Percentiles rank a stretch among this genome's conserved stretches.
phyloP scores from a whole-genome alignment of 2,329 filamentous ascomycete genomes.

The Ilyonectria sp. region DNA sequence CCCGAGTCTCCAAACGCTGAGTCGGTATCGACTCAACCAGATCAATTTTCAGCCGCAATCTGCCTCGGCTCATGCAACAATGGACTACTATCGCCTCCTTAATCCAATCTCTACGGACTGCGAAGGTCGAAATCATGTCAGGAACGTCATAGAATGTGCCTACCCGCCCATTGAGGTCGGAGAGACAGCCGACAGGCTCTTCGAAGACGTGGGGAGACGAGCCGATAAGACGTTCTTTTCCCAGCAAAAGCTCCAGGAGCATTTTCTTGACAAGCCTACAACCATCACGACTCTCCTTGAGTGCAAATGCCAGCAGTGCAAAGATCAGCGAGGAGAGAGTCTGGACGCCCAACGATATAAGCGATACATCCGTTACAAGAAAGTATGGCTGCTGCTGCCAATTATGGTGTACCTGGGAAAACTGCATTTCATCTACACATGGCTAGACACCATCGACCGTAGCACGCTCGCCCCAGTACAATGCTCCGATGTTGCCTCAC shows the following conservation, averaged over 20 bases:
- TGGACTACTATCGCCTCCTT: neutral
- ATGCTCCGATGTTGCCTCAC: neutral
- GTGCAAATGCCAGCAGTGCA: neutral
- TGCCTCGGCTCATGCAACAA: neutral
- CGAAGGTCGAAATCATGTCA: neutral
- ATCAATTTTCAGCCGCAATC: neutral
- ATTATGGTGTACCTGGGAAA: constrained; percentile 15
- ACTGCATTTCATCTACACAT: constrained; percentile 8
- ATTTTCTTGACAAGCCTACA: too few relatives aligned
- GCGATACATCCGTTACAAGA: neutral
- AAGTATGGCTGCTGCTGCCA: neutral
- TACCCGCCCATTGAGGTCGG: neutral
- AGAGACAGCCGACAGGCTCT: neutral
- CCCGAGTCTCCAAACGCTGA: neutral
- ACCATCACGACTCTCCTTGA: too few relatives aligned
- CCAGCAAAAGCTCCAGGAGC: neutral
- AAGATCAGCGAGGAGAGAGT: neutral
- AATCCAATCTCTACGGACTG: neutral
- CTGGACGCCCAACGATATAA: neutral
- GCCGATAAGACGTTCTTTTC: constrained; percentile 11
- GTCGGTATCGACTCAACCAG: neutral
- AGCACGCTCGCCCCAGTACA: neutral
- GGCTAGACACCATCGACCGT: neutral
- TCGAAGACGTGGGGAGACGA: neutral
- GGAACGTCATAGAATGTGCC: neutral